phyloP scores from a whole-genome alignment of 768 basidiomycete species.

The Psilocybe sp. region DNA sequence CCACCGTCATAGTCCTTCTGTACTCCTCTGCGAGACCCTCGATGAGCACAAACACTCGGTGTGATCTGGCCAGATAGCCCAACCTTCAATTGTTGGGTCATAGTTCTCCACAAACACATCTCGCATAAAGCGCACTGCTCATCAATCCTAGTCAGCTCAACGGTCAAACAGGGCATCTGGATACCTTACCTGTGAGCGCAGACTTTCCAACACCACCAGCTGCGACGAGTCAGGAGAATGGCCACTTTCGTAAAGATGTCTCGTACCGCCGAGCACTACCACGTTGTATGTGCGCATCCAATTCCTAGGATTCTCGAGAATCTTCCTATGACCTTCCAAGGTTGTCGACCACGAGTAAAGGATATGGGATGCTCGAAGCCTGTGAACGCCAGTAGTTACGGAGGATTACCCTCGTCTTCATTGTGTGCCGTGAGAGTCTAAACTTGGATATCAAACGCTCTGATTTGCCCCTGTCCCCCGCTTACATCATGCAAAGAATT shows the following conservation, averaged over 20 bases:
- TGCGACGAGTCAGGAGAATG: slow-evolving; percentile 24
- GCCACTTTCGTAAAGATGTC: slow-evolving; percentile 4
- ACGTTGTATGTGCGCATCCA: slow-evolving; percentile 70
- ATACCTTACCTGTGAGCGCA: slow-evolving; percentile 58
- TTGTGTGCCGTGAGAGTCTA: slow-evolving; percentile 24
- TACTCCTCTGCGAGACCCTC: slow-evolving; percentile 58
- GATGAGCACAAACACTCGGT: slow-evolving; percentile 8
- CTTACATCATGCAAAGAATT: no score
- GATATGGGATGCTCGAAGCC: slow-evolving; percentile 3
- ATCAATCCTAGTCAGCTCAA: slow-evolving; percentile 3
- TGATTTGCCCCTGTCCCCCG: neutral
- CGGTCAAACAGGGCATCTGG: neutral
- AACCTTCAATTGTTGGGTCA: slow-evolving; percentile 85
- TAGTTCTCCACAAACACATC: slow-evolving; percentile 74
- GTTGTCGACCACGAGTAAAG: neutral
- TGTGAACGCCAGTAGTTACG: slow-evolving; percentile 10
- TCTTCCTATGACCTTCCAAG: neutral
- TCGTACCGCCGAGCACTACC: slow-evolving; percentile 76
- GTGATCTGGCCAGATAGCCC: slow-evolving; percentile 5
- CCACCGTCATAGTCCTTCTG: slow-evolving; percentile 59
- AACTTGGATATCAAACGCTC: slow-evolving; percentile 8
- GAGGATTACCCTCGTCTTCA: slow-evolving; percentile 12
- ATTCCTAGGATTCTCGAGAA: neutral
- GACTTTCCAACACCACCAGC: slow-evolving; percentile 91
- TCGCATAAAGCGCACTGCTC: slow-evolving; percentile 64